Base-by-base conservation (phyloP, 2,329 filamentous ascomycete genomes). In the Rutstroemia sydowiana region DNA sequence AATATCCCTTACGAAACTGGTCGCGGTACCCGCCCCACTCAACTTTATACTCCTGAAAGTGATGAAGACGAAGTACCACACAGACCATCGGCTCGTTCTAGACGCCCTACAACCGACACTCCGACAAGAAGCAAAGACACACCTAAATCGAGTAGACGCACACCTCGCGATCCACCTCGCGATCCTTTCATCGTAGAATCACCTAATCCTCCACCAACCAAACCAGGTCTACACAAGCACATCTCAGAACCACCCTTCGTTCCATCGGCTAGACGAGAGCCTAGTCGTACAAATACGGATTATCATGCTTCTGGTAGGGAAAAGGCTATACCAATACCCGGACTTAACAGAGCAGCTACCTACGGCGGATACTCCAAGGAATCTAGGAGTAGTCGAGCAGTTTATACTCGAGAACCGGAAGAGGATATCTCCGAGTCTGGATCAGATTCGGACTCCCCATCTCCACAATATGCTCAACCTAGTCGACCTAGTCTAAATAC, bases 31-130 rank as follows among this genome's bases (percentile, higher is more conserved):
- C n/a, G n/a, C n/a, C 45, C 59, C 36, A 37, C 55, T 54, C 52
- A 53, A 60, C 13, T 14, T 6, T 45, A 39, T 26, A 31, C 21
- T 18, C 28, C 36, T 23, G 39, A 36, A 14, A 54, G 62, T 36
- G 65, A 67, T 34, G 64, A 66, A n/a, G n/a, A n/a, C 39, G 65
- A 67, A 7, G 14, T 54, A 26, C 60, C 63, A 6, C 59, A 62
- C 39, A 56, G 65, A 51, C 64, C 65, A 10, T 64, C 65, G 32
- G 62, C 54, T 10, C 55, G 55, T 31, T 58, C 57, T 11, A 59
- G 60, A 52, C 59, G 60, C 54, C 39, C 61, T 16, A 57, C 59
- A n/a, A 63, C 65, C 23, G 57, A 59, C 11, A 55, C 61, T 9
- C 54, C 59, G 23, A 47, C 30, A 30, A 59, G 58, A 48, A 56